These are phyloP conservation scores for Lactarius sp. DNA, from an alignment of 768 basidiomycete species.

Conservation along the genomic window DNA sequence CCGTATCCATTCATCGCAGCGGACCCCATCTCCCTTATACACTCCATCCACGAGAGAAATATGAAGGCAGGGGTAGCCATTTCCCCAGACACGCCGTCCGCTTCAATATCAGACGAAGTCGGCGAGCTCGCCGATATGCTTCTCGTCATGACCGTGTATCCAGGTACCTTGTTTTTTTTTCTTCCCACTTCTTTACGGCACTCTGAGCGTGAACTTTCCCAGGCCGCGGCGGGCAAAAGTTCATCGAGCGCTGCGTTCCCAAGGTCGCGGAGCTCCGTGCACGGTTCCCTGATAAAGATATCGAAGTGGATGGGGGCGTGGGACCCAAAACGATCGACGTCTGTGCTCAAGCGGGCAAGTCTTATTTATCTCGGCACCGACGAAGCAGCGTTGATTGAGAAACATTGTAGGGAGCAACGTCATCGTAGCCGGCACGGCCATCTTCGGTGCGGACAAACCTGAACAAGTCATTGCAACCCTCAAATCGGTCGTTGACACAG, in stretches of 20 bases:
- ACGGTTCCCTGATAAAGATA: conserved; percentile 91
- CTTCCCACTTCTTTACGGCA: neutral
- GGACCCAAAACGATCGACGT: conserved; percentile 81
- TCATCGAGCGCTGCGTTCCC: conserved; percentile 85
- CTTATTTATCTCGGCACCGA: conserved; percentile 15
- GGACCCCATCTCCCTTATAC: conserved; percentile 71
- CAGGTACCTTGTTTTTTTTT: conserved; percentile 45
- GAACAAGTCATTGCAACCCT: conserved; percentile 69
- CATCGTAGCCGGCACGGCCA: conserved; percentile 95
- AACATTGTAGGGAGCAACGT: conserved; percentile 80
- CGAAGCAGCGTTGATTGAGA: neutral
- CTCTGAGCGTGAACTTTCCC: neutral
- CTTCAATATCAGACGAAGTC: conserved; percentile 80
- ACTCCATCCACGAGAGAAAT: conserved; percentile 68
- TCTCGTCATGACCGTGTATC: conserved; percentile 97
- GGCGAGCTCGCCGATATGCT: conserved; percentile 88
- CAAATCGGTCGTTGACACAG: conserved; percentile 64
- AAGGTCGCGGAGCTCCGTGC: conserved; percentile 88
- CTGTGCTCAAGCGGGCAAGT: conserved; percentile 83
- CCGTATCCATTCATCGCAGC: conserved; percentile 36
- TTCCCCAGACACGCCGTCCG: conserved; percentile 89
- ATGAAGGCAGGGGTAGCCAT: conserved; percentile 98
- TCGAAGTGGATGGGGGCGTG: conserved; percentile 98
- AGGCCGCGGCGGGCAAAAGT: conserved; percentile 96
- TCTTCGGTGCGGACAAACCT: conserved; percentile 80